Evolutionary conservation across 345 rosid genomes (phyloP), one percentile per base, ranked within the genome.

Genomic region (Gossypium longicalyx): DNA sequence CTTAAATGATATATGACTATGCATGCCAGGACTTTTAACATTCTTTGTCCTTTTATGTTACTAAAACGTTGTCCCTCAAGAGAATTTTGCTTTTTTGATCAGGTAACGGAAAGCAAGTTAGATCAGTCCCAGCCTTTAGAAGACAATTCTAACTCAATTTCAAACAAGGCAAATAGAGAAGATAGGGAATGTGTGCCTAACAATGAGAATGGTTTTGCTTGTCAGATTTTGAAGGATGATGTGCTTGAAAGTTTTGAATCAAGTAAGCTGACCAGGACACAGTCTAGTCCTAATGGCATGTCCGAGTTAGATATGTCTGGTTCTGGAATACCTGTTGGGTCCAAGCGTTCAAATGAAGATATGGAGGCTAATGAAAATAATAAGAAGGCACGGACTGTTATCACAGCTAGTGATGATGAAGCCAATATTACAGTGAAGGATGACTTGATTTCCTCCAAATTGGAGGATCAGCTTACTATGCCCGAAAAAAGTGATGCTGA

Each of bases 381-480:
- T 74, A 91, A 87, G 80, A 87, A 69, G 85, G 85, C 71, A 57
- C 80, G 83, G 51, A 77, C 87, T 56, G 75, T 73, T 49, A 45
- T 72, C 54, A 73, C 84, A 73, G 88, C 76, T 61, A 56, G 77
- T 78, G 87, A 86, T 74, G 88, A 76, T 80, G 88, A 85, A 71
- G 80, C 67, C 43, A 79, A 87, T 76, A 62, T 29, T 69, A 34
- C 9, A 64, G 76, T 77, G 78, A 77, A 72, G 67, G 84, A 76
- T 75, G 62, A 79, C 23, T 77, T 74, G 56, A 64, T 57, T 71
- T 59, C 65, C 44, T 63, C 43, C 78, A 76, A 79, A 76, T 64
- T 61, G 74, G 81, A 77, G 49, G 84, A 83, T 76, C 80, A 68
- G 19, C 78, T 82, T 71, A 54, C 66, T 41, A 19, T 67, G 48